Evolutionary conservation across 805 yeast species (phyloP).

Genomic region (Candida ascalaphidarum): DNA sequence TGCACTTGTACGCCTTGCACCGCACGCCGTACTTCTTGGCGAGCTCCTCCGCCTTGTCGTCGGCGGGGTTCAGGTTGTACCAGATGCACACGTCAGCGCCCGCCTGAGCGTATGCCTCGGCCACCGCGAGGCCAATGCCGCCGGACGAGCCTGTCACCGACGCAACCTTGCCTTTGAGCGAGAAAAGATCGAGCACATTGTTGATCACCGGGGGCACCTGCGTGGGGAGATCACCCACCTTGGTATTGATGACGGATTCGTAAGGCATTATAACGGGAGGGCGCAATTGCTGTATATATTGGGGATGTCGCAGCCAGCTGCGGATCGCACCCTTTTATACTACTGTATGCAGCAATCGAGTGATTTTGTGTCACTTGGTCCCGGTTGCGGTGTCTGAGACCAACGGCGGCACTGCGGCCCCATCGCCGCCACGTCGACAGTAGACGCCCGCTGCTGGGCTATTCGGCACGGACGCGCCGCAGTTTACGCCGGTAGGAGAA

Average conservation of each 20-base stretch:
- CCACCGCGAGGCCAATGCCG: constrained; percentile 78
- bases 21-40: constrained; percentile 45
- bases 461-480: too few species aligned
- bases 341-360: too few species aligned
- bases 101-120: constrained; percentile 77
- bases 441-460: too few species aligned
- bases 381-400: too few species aligned
- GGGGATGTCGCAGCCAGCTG: too few species aligned
- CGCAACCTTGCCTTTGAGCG: constrained; percentile 75
- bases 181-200: constrained; percentile 59
- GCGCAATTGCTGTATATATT: too few species aligned
- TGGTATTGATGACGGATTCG: constrained; percentile 15
- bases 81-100: constrained; percentile 78
- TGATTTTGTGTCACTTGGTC: too few species aligned
- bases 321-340: too few species aligned
- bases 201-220: constrained; percentile 42
- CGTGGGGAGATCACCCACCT: constrained; percentile 50
- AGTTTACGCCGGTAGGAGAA: too few species aligned
- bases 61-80: constrained; percentile 54
- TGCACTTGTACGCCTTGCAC: constrained; percentile 57
- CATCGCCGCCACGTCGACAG: too few species aligned
- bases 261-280: too few species aligned
- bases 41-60: constrained; percentile 41
- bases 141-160: constrained; percentile 79
- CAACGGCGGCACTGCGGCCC: too few species aligned